phyloP scores from a whole-genome alignment of 1,139 yeast species.

The Yarrowia galli region DNA sequence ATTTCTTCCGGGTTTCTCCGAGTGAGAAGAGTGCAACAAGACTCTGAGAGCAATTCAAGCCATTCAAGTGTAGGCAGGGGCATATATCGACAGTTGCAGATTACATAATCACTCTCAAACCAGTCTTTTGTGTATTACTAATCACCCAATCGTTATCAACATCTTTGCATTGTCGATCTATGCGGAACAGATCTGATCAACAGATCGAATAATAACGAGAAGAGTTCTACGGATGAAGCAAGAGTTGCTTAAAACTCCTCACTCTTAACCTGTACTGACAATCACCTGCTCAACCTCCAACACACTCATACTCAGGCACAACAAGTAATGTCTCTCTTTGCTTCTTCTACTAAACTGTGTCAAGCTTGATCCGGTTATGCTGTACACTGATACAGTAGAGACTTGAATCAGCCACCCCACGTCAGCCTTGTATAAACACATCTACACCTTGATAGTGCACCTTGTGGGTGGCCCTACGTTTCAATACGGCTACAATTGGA shows the following conservation, averaged over 20 bases:
- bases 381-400: no score
- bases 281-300: no score
- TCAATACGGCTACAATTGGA: no score
- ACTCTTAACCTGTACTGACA: background rate
- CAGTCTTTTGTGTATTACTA: background rate
- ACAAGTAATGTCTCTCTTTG: background rate
- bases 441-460: background rate
- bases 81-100: background rate
- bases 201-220: no score
- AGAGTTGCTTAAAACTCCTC: no score
- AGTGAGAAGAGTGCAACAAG: background rate
- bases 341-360: background rate
- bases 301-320: background rate
- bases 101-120: no score
- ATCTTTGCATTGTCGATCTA: constrained; percentile 13
- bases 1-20: constrained; percentile 25
- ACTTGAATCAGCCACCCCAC: no score
- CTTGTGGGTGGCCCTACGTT: no score
- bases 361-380: no score
- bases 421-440: background rate
- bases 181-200: no score
- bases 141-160: background rate
- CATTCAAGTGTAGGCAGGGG: background rate
- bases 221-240: no score
- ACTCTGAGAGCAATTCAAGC: no score